These are phyloP conservation scores for Eragrostis tef DNA, from an alignment of 202 grass and related monocot species.

Conservation along the genomic window DNA sequence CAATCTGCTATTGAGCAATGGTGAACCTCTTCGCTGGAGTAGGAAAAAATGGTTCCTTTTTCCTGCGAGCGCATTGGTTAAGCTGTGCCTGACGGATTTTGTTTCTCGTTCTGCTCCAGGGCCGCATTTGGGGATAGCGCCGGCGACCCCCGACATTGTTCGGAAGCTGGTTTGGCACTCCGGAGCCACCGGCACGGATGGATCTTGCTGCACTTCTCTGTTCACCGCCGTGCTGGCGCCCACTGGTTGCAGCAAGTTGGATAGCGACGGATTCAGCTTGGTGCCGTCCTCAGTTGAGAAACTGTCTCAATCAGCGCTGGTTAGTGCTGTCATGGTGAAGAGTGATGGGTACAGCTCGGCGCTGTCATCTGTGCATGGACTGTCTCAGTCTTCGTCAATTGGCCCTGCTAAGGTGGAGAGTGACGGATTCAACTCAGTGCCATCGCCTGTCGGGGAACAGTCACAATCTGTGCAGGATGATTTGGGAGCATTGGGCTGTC, in stretches of 20 bases:
- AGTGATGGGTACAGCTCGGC: conserved; percentile 3
- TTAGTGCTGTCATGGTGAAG: background rate
- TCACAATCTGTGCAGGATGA: background rate
- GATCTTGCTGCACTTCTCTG: conserved; percentile 22
- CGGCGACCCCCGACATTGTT: conserved; percentile 44
- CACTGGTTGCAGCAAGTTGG: conserved; percentile 9
- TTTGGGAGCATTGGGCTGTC: background rate
- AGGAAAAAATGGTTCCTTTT: background rate
- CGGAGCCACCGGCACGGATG: background rate
- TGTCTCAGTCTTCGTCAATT: background rate
- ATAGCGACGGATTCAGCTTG: conserved; percentile 9
- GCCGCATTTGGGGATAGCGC: conserved; percentile 24
- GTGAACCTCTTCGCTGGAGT: background rate
- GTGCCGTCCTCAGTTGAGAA: background rate
- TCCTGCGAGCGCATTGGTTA: background rate
- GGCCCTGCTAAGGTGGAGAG: conserved; percentile 5
- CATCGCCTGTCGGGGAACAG: conserved; percentile 2
- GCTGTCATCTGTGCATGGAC: background rate
- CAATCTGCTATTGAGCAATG: background rate
- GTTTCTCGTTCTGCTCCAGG: background rate
- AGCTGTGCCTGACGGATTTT: conserved; percentile 3
- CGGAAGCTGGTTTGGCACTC: background rate
- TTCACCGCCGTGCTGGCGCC: background rate
- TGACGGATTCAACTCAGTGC: background rate
- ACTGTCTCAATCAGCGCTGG: background rate